These are phyloP conservation scores for Colletotrichum magnum DNA, from an alignment of 2,329 filamentous ascomycete species.

Conservation along the genomic window DNA sequence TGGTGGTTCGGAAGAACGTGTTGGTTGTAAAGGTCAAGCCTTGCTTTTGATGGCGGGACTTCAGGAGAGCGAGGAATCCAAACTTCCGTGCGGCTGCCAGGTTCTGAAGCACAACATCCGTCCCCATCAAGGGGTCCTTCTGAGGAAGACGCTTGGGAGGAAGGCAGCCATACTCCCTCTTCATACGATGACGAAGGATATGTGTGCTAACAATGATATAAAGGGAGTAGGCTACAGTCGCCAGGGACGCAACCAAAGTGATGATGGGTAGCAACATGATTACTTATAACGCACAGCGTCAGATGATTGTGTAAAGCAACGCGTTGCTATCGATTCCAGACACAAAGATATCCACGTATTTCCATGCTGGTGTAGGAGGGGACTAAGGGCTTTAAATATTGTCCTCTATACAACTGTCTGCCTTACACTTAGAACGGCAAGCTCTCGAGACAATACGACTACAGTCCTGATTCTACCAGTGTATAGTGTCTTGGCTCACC, in stretches of 20 bases:
- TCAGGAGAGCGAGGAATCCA: conserved; percentile 20
- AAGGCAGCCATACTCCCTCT: conserved; percentile 24
- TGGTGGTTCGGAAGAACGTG: conserved; percentile 25
- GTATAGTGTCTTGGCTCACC: too few relatives aligned
- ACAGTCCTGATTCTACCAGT: too few relatives aligned
- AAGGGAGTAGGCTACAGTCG: conserved; percentile 19
- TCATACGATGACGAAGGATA: conserved; percentile 28
- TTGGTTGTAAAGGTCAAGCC: conserved; percentile 30
- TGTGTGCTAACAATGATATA: conserved; percentile 26
- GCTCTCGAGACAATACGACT: too few relatives aligned
- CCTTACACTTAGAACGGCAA: too few relatives aligned
- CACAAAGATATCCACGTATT: too few relatives aligned
- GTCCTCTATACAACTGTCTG: too few relatives aligned
- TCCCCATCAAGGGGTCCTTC: conserved; percentile 22
- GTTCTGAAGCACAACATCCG: conserved; percentile 22
- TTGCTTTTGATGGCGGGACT: conserved; percentile 17
- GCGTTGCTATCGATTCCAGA: not conserved
- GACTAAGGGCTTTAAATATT: too few relatives aligned
- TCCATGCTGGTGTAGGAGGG: too few relatives aligned
- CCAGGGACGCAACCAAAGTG: conserved; percentile 21
- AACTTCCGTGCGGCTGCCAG: conserved; percentile 25
- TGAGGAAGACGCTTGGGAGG: conserved; percentile 25
- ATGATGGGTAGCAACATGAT: conserved; percentile 19
- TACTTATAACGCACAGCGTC: conserved; percentile 7
- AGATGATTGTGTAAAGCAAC: not conserved